Evolutionary conservation across 148 eudicot species (phyloP), one percentile per base, ranked within the genome.

Genomic region (Vaccinium corymbosum): DNA sequence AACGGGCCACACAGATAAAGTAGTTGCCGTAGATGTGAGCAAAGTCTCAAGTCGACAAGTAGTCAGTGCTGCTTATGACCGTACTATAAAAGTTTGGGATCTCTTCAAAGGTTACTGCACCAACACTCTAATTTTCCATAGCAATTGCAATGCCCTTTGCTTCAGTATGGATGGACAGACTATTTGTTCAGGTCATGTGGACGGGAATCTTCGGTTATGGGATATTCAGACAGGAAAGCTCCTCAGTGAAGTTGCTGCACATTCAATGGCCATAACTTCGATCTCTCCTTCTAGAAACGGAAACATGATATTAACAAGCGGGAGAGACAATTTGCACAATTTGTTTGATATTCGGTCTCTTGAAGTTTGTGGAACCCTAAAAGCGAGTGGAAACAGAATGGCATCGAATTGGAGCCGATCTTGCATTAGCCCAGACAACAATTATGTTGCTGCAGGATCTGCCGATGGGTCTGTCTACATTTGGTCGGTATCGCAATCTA

Each of bases 331-430:
- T 53, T 61, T 92, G 87, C 99, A 96, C 82, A 94, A 94, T 85
- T 88, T 96, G 82, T 96, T 96, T 78, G 98, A 96, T 88, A 88
- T 88, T 79, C 86, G 97, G 72, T 90, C 92, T 15, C 90, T 96
- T 3, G 99, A 96, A 87, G 92, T 94, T 82, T 94, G 93, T 81
- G 90, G 92, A 75, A 94, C 94, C 0, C 83, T 94, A 38, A 91
- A 94, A 85, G 94, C 92, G 4, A 90, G 87, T 74, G 99, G 94
- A 74, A 92, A 86, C 84, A 86, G 94, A 81, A 87, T 97, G 76
- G 95, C 99, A 27, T 91, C 98, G 49, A 97, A 94, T 77, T 97
- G 99, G 99, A 97, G 99, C 87, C 83, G 99, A 78, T 97, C 99
- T 0, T 97, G 97, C 85, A 87, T 96, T 35, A 97, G 99, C 71